Evolutionary conservation across 805 yeast species (phyloP).

Genomic region (Candida takata): DNA sequence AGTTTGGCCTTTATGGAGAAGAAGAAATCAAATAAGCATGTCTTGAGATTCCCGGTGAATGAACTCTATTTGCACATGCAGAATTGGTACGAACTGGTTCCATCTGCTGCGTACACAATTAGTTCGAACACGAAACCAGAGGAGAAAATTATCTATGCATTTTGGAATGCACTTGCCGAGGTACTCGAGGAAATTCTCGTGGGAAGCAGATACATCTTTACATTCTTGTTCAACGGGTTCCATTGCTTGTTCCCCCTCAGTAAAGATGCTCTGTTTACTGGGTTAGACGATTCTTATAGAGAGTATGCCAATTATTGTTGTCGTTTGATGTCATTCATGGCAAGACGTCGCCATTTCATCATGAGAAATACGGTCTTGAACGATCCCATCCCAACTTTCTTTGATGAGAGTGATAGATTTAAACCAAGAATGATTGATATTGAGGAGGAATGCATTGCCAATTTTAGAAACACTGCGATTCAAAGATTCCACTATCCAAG

Average conservation of each 20-base stretch:
- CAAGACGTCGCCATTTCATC: constrained; percentile 16
- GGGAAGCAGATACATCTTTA: constrained; percentile 16
- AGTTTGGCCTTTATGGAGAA: constrained; percentile 6
- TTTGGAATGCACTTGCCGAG: constrained; percentile 14
- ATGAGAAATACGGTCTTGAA: constrained; percentile 13
- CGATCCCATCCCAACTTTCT: constrained; percentile 16
- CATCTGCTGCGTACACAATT: constrained; percentile 14
- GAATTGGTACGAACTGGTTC: constrained; percentile 13
- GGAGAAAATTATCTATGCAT: constrained; percentile 13
- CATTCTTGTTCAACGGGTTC: constrained; percentile 18
- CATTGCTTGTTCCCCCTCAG: constrained; percentile 11
- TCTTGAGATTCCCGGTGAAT: constrained; percentile 15
- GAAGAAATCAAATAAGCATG: constrained; percentile 9
- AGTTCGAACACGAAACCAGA: constrained; percentile 7
- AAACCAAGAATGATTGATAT: constrained; percentile 16
- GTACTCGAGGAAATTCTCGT: constrained; percentile 14
- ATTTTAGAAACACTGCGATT: constrained; percentile 12
- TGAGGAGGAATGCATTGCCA: constrained; percentile 16
- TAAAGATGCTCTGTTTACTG: constrained; percentile 4
- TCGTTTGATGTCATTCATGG: constrained; percentile 17
- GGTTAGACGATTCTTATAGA: constrained; percentile 6
- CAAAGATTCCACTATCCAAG: constrained; percentile 17
- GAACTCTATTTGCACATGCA: constrained; percentile 9
- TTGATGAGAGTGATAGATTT: constrained; percentile 10
- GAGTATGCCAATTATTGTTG: constrained; percentile 15